Base-by-base conservation (phyloP, 306 rosid species). In the Mimosa bimucronata region DNA sequence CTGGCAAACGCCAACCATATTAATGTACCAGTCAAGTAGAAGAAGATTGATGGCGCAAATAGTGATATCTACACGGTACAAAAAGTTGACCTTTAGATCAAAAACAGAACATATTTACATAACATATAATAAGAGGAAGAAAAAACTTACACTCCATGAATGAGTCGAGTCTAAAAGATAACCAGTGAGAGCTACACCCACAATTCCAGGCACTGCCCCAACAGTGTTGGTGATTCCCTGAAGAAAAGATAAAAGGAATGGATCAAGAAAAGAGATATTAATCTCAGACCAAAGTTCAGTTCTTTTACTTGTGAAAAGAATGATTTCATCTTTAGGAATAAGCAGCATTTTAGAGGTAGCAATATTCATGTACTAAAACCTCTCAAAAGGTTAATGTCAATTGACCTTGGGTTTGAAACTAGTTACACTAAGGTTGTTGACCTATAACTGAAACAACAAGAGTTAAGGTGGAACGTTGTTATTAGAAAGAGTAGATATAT, bases 201-300 rank as follows among this genome's bases (percentile, higher is more conserved):
- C 89, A 41, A 93, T 93, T 79, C 98, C 98, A 66, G 98, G 99
- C 74, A 93, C 74, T 2, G 99, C 98, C 79, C 97, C 99, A 61
- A 93, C 91, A 1, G 99, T 93, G 79, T 93, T 95, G 58, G 99
- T 95, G 66, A 95, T 95, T 81, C 99, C 98, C 97, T 91, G 88
- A 75, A 74, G 75, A 68, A 71, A 29, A 74, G 31, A 77, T 10
- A 38, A 70, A 68, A 74, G 13, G 21, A 41, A 66, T 76, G 60
- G 73, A 50, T 28, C 25, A 53, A 21, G 19, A 66, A 80, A 60
- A 29, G 19, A 58, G 42, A 70, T 28, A 77, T 26, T 19, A 23
- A 34, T 45, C 60, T 74, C 76, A 13, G 77, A 55, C 75, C 38
- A 41, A 73, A 62, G 57, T 52, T 26, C n/a, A 26, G 18, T 61